Base-by-base conservation (phyloP, 2,329 filamentous ascomycete species). In the Diaporthe sp. region DNA sequence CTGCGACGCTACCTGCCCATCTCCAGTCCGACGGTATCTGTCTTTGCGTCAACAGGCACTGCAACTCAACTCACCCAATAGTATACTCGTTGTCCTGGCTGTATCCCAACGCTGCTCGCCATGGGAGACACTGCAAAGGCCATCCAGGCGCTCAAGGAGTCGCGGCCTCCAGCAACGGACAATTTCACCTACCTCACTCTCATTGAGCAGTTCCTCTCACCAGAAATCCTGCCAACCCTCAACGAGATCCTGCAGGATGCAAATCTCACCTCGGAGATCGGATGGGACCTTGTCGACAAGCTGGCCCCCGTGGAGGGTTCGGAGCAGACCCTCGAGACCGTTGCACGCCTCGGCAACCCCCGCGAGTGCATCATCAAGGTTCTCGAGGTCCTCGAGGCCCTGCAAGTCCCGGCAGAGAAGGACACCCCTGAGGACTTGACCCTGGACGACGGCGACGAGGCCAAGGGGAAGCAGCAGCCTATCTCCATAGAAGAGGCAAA, bases 311-410 rank as follows among this genome's bases (percentile, higher is more conserved):
- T 95, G 7, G 87, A 93, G 1, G 91, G 89, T 17, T 92, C 92
- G n/a, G 91, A 93, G 78, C 83, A 87, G 61, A 95, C 94, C 80
- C 86, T 96, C 22, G 90, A 93, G 80, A 93, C 92, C 40, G 92
- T 96, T 70, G 94, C 94, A 42, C 89, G 92, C 33, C 87, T 95
- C 52, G 94, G 94, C 68, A 97, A 96, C 80, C 94, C 94, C 1
- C 88, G 94, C 68, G 94, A 97, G 82, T 93, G 95, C 60, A 93
- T 96, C 75, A 86, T 97, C 78, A 96, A 96, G 81, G 91, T 95
- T 40, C 92, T 94, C 35, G 94, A 96, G 81, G 90, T 91, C 19
- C 85, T 97, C 76, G 90, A 93, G 69, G 79, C 89, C 22, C 85
- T 93, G 7, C 84, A 88, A 80, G 81, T 50, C 84, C 86, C n/a